Conservation (phyloP, 768 basidiomycete species). For the Glaciozyma antarctica region DNA sequence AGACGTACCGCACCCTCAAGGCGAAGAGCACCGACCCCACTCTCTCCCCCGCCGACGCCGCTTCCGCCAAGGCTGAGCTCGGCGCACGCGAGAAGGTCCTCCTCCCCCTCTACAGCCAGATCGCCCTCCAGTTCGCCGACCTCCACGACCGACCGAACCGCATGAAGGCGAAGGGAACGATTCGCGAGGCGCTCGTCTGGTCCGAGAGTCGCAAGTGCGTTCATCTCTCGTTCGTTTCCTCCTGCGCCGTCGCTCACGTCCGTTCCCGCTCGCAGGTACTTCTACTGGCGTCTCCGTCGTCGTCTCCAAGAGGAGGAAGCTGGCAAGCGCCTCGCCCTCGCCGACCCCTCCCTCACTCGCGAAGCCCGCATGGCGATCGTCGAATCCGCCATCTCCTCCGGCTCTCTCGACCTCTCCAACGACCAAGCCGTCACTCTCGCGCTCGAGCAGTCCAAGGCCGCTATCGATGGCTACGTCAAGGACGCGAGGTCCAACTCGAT, state of each 20-base stretch:
- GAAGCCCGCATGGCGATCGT: conserved; percentile 38
- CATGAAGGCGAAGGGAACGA: conserved; percentile 37
- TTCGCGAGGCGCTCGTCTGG: conserved; percentile 35
- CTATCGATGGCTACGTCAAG: conserved; percentile 29
- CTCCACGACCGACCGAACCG: conserved; percentile 56
- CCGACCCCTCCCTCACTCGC: conserved; percentile 41
- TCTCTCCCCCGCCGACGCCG: conserved; percentile 64
- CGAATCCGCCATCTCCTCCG: conserved; percentile 33
- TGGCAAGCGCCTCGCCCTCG: conserved; percentile 36
- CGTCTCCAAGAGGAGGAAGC: conserved; percentile 38
- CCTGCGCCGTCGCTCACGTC: not conserved
- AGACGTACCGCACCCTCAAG: conserved; percentile 70
- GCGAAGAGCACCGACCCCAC: conserved; percentile 63
- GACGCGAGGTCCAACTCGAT: conserved; percentile 30
- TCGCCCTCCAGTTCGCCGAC: conserved; percentile 89
- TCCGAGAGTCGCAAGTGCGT: conserved; percentile 21
- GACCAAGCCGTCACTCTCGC: conserved; percentile 35
- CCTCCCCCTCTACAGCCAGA: conserved; percentile 83
- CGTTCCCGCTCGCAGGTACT: conserved; percentile 33
- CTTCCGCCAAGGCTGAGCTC: conserved; percentile 58
- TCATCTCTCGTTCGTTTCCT: not conserved
- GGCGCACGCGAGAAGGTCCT: conserved; percentile 67
- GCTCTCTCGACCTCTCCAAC: conserved; percentile 25
- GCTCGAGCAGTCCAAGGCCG: conserved; percentile 34
- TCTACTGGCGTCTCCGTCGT: conserved; percentile 43